Evolutionary conservation across 2,329 filamentous ascomycete genomes (phyloP).

Genomic region (Hawksworthiomyces lignivorus): DNA sequence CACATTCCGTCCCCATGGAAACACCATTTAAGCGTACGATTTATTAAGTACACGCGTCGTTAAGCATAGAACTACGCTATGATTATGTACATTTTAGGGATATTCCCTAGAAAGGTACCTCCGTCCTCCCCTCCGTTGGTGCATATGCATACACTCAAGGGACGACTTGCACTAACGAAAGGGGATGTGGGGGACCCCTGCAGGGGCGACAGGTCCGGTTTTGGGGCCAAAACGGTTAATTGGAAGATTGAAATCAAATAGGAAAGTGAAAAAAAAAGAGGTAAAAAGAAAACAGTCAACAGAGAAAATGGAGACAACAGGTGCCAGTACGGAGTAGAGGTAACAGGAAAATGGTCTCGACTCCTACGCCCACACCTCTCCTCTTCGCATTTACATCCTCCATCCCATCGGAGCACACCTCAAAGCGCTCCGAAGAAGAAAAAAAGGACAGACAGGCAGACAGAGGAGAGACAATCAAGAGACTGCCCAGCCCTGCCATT

Average conservation of each 20-base stretch:
- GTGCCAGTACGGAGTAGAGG: too few species aligned
- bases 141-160: slow-evolving; percentile 6
- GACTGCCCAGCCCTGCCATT: neutral
- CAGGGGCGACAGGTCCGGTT: slow-evolving; percentile 1
- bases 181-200: slow-evolving; percentile 9
- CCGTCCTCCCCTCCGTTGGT: neutral
- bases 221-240: slow-evolving; percentile 3
- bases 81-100: neutral
- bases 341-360: neutral
- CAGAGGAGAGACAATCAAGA: too few species aligned
- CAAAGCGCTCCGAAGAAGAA: slow-evolving; percentile 2
- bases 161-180: neutral
- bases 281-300: neutral
- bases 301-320: neutral
- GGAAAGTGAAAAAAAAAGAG: neutral
- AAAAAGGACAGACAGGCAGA: neutral
- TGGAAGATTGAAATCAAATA: neutral
- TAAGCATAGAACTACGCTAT: too few species aligned
- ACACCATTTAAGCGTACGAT: neutral
- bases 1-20: slow-evolving; percentile 6
- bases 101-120: too few species aligned
- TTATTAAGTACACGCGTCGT: too few species aligned
- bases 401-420: neutral
- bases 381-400: neutral
- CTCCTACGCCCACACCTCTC: neutral